Evolutionary conservation across 352 stramenopile species (phyloP), one percentile per base, ranked within the genome.

Genomic region (Phytophthora boehmeriae): DNA sequence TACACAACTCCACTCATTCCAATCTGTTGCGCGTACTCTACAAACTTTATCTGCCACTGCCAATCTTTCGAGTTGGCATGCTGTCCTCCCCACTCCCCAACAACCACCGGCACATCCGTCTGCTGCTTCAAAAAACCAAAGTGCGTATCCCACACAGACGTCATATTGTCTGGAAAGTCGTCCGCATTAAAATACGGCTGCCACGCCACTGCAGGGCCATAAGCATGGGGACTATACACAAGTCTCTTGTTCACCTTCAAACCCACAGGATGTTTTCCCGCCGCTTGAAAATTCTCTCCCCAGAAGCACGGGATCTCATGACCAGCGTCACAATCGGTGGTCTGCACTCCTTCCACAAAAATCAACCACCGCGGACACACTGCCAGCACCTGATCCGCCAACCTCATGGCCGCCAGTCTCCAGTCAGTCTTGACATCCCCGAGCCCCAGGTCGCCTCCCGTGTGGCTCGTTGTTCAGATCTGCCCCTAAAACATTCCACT

Each of bases 381-480:
- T 0, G 1, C 1, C 22, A 84, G 19, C 6, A 86, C 68, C 10
- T 16, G 35, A 0, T 71, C 54, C 1, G 68, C 59, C n/a, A 79
- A 34, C 2, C 54, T 53, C 42, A 50, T 66, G 8, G 76, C 63
- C 10, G 71, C 71, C 19, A 86, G 71, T 35, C 66, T 76, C 76
- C 76, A 88, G 68, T 88, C 78, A 3, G 66, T 84, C 6, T 38
- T 47, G 4, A 58, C n/a, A 47, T 75, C 63, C 54, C 63, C 2
- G 54, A 73, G 2, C 78, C 78, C 78, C 78, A 88, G 1, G 73
- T 67, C 1, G 78, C 78, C 10, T 66, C 49, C 72, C 78, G 54
- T 88, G 78, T 1, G 78, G 78, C 13, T 88, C 78, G 57, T 88
- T 88, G 54, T 81, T 84, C 9, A 88, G 41, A 54, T 88, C 78